A percentile compares a stretch with the other conserved stretches of the same genome.
Conservation (phyloP, 1,139 yeast genomes). For the Blastobotrys apis region DNA sequence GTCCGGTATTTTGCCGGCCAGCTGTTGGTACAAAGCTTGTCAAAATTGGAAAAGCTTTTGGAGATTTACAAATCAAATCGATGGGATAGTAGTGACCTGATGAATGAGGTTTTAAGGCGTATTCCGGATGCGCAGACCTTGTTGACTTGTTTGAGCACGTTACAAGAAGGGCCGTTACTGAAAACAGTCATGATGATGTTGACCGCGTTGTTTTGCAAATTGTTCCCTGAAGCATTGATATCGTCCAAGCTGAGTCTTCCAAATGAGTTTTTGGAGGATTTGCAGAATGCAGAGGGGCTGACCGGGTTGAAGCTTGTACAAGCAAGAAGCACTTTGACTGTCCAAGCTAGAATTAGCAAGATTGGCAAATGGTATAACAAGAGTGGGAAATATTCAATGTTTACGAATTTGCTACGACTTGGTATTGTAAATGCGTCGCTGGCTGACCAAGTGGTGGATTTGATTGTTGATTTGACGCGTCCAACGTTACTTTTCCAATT, state of each 20-base stretch:
- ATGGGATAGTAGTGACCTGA: constrained; percentile 40
- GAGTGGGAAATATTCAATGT: constrained; percentile 47
- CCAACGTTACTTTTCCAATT: constrained; percentile 50
- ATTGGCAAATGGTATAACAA: constrained; percentile 62
- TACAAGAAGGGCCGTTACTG: constrained; percentile 36
- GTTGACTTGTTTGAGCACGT: constrained; percentile 37
- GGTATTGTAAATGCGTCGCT: constrained; percentile 39
- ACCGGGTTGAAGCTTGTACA: constrained; percentile 31
- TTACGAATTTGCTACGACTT: constrained; percentile 55
- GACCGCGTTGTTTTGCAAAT: constrained; percentile 21
- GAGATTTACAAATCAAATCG: constrained; percentile 39
- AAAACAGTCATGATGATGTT: constrained; percentile 29
- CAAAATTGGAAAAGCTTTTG: constrained; percentile 46
- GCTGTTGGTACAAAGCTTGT: constrained; percentile 50
- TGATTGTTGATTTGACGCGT: constrained; percentile 40
- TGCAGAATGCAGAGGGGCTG: constrained; percentile 18
- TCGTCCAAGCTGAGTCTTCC: constrained; percentile 24
- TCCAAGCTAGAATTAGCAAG: constrained; percentile 33
- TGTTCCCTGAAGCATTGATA: constrained; percentile 24
- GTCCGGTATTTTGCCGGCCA: constrained; percentile 65
- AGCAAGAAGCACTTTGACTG: constrained; percentile 30
- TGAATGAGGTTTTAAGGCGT: constrained; percentile 38
- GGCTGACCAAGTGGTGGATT: constrained; percentile 38
- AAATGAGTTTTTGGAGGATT: constrained; percentile 15
- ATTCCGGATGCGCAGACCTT: constrained; percentile 50